Base-by-base conservation (phyloP, 169 alveolate genomes). In the Plasmodium sp. region DNA sequence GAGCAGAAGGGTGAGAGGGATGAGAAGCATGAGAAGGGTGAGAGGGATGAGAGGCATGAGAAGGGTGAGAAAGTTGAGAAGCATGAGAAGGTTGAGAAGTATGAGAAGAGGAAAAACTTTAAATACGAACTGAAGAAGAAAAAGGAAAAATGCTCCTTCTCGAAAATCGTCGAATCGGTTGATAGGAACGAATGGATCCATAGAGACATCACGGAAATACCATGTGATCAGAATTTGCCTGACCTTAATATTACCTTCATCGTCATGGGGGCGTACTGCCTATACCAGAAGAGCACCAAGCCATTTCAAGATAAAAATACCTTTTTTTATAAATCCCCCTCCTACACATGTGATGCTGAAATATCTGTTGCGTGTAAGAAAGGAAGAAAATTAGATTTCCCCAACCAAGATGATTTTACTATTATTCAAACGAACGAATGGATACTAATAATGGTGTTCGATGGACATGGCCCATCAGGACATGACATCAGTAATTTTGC, bases 401-500 rank as follows among this genome's bases (percentile, higher is more conserved):
- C 97, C 1, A 97, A 97, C 86, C 97, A 97, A 79, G 98, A 97
- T 92, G 97, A 97, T 84, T 97, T 93, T 71, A 95, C 95, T 56
- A 96, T 97, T 33, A 91, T 93, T 3, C 92, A 95, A 58, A 96
- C 97, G 18, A 96, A 96, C 43, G 92, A 85, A 27, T 93, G 96
- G 96, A 93, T 96, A 6, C 85, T 97, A 85, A 95, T 90, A 83
- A 97, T 97, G 83, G 97, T 97, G 14, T 97, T 97, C 79, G 98
- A 97, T 84, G 98, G 98, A n/a, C 98, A 97, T 96, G 98, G 98
- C 14, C 96, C 97, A 6, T 96, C 95, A 91, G 98, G 98, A 41
- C 98, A 97, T 91, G 97, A 97, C 45, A 96, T 97, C 6, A 95
- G 97, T 79, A 93, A 93, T 83, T 97, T 95, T 94, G 96, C 94